Percentiles rank a stretch among this genome's conserved stretches.
Evolutionary conservation across 1,139 yeast genomes (phyloP).

Genomic region (Hemisphaericaspora subhashii): DNA sequence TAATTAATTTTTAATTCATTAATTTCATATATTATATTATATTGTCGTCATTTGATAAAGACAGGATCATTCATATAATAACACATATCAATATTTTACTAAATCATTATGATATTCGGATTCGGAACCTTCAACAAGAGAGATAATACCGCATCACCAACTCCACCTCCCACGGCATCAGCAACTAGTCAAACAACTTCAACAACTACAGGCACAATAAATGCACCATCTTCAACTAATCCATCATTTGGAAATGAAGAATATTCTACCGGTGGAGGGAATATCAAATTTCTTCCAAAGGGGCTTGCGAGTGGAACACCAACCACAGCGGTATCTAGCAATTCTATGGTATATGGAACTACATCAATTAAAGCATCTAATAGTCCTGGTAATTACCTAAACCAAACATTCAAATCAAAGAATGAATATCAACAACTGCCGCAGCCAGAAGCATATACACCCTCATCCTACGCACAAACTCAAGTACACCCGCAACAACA

Average conservation of each 20-base stretch:
- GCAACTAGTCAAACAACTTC: conserved; percentile 8
- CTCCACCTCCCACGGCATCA: conserved; percentile 14
- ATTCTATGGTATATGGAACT: conserved; percentile 69
- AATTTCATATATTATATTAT: not conserved
- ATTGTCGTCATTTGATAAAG: not conserved
- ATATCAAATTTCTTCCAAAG: conserved; percentile 35
- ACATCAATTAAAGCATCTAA: conserved; percentile 34
- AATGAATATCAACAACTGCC: conserved; percentile 10
- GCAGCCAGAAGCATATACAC: not conserved
- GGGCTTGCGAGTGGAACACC: conserved; percentile 45
- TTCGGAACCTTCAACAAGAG: conserved; percentile 50
- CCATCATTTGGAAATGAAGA: conserved; percentile 4
- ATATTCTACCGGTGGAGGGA: conserved; percentile 13
- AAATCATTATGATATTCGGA: conserved; percentile 44
- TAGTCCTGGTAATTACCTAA: conserved; percentile 25
- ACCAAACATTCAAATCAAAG: conserved; percentile 25
- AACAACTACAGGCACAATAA: conserved; percentile 4
- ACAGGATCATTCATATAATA: not conserved
- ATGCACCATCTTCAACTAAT: not conserved
- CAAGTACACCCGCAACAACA: conserved; percentile 20
- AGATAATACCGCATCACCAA: conserved; percentile 17
- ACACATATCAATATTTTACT: not conserved
- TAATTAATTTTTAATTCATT: not conserved
- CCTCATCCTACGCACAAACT: too few species aligned
- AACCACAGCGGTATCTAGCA: conserved; percentile 65